A percentile compares a stretch with the other conserved stretches of the same genome.
Conservation (phyloP, 306 rosid species). For the Amphicarpaea edgeworthii region DNA sequence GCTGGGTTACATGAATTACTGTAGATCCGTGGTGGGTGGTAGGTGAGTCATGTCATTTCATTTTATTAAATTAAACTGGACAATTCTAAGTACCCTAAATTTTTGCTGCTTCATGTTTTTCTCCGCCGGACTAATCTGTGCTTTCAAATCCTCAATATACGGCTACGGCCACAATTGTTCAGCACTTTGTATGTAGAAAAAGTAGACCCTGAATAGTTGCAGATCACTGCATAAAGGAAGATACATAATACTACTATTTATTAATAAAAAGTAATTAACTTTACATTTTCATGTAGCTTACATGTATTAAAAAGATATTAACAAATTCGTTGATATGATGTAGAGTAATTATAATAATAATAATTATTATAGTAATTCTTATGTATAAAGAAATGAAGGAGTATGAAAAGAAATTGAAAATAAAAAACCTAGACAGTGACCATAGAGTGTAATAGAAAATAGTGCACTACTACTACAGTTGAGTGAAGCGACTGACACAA, state of each 20-base stretch:
- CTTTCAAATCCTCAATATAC: slow-evolving; percentile 59
- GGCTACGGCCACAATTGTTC: neutral
- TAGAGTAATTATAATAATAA: no score
- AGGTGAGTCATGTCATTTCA: neutral
- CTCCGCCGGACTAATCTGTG: slow-evolving; percentile 48
- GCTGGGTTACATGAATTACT: neutral
- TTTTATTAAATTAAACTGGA: neutral
- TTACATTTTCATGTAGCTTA: neutral
- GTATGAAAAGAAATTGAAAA: neutral
- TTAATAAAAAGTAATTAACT: no score
- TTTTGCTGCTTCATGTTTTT: slow-evolving; percentile 36
- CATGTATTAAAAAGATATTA: no score
- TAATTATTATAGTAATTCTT: no score
- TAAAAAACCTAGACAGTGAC: neutral
- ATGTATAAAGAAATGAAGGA: no score
- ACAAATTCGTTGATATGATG: no score
- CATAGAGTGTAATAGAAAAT: slow-evolving; percentile 37
- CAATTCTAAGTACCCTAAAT: neutral
- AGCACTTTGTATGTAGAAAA: neutral
- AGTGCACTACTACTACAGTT: slow-evolving; percentile 49
- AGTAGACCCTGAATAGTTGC: no score
- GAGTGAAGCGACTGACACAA: slow-evolving; percentile 37
- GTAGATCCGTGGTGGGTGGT: neutral
- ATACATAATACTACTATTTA: no score
- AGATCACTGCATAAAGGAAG: no score